Evolutionary conservation across 805 yeast species (phyloP).

Genomic region (Yarrowia deformans): DNA sequence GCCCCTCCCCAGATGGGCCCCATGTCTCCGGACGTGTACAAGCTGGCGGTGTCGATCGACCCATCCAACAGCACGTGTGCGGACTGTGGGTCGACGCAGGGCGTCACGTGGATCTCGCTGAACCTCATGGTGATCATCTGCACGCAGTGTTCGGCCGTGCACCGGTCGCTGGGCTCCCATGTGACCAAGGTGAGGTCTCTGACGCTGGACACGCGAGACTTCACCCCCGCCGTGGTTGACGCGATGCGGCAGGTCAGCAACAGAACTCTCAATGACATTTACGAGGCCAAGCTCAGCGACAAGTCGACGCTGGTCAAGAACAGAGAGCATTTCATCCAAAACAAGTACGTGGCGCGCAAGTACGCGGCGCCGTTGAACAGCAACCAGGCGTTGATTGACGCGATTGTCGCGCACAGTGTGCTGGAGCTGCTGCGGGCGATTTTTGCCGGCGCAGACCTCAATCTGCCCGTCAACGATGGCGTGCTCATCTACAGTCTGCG

Average conservation of each 20-base stretch:
- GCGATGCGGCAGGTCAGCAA: slow-evolving; percentile 67
- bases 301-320: slow-evolving; percentile 53
- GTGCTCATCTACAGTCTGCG: slow-evolving; percentile 50
- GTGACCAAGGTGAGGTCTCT: slow-evolving; percentile 79
- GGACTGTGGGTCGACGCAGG: slow-evolving; percentile 71
- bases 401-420: slow-evolving; percentile 49
- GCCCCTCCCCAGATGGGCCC: slow-evolving; percentile 5
- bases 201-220: slow-evolving; percentile 67
- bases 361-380: slow-evolving; percentile 53
- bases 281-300: slow-evolving; percentile 57
- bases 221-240: slow-evolving; percentile 64
- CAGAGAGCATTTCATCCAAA: slow-evolving; percentile 65
- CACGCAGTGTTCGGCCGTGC: slow-evolving; percentile 87
- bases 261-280: slow-evolving; percentile 60
- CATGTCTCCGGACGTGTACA: slow-evolving; percentile 39
- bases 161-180: slow-evolving; percentile 83
- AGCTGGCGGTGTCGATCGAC: slow-evolving; percentile 45
- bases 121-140: slow-evolving; percentile 77
- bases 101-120: slow-evolving; percentile 87
- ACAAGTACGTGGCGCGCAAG: slow-evolving; percentile 66
- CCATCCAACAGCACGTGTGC: slow-evolving; percentile 72
- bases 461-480: slow-evolving; percentile 43
- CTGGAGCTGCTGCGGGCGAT: slow-evolving; percentile 49
- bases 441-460: slow-evolving; percentile 53
- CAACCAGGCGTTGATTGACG: slow-evolving; percentile 48